Base-by-base conservation (phyloP, 2,329 filamentous ascomycete genomes). In the Chalaropsis thielavioides region DNA sequence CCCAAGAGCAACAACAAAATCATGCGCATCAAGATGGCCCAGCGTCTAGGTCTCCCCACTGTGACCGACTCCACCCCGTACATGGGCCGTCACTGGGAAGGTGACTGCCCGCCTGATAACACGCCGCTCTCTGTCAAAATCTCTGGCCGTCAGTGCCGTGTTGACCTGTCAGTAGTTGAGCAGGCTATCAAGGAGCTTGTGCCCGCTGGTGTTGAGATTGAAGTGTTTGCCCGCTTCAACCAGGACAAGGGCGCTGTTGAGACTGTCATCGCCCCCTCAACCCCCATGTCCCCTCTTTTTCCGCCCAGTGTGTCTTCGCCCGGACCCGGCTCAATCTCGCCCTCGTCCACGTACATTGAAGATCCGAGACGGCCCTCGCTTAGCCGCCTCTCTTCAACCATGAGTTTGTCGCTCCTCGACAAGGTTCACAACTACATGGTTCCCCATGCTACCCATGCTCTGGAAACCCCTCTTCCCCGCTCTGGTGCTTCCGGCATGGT, bases 1-100 rank as follows among this genome's bases (percentile, higher is more conserved):
- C 79, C 82, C 0, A 82, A 79, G 66, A 78, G 75, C 43, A 83
- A 83, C 71, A 81, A 81, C 73, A 84, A 84, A 68, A 73, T 83
- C n/a, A 72, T 83, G 24, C 77, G 81, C 1, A 81, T 83, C 69
- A 78, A 75, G 68, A 72, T 84, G 3, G 77, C 75, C 0, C 75
- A 82, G 64, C 74, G 81, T 2, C 71, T 83, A 3, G 70, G 72
- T 1, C 69, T 83, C 17, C 73, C 75, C 0, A 72, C 75, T 1
- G 68, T 82, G 10, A 76, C 75, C 0, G 79, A 82, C 35, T 71
- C 74, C 4, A 78, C 74, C 3, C 73, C 75, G 1, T 75, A 78
- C 62, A 70, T 76, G 0, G 70, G 74, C 3, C 74, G 78, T n/a
- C 80, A 83, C 67, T 80, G 75, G 71, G 75, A 81, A 64, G 81